These are phyloP conservation scores for Scutellaria galericulata DNA, from an alignment of 257 asterid genomes.

Conservation along the genomic window DNA sequence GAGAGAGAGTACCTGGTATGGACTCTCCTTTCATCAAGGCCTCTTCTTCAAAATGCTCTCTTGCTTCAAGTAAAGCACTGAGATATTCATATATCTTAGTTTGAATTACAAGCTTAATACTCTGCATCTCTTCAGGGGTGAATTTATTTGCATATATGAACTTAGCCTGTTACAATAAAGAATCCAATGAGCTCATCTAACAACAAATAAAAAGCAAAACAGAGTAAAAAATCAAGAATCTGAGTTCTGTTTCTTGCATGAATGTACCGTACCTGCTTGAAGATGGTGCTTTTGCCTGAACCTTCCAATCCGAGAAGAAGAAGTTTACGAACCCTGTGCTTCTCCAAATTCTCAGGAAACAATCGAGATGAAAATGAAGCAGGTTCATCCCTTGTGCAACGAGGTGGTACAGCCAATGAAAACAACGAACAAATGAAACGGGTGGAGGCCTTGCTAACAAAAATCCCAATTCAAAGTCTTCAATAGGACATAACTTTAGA, in stretches of 20 bases:
- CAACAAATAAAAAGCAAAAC: not conserved
- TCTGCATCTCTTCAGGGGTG: slow-evolving; percentile 59
- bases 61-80: slow-evolving; percentile 60
- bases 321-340: slow-evolving; percentile 53
- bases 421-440: slow-evolving; percentile 71
- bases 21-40: slow-evolving; percentile 31
- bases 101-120: slow-evolving; percentile 60
- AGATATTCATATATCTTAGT: slow-evolving; percentile 61
- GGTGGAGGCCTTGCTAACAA: slow-evolving; percentile 70
- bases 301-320: slow-evolving; percentile 72
- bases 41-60: slow-evolving; percentile 70
- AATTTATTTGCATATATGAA: slow-evolving; percentile 51
- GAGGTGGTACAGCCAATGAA: slow-evolving; percentile 70
- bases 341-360: slow-evolving; percentile 49
- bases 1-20: slow-evolving; percentile 44
- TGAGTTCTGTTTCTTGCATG: not conserved
- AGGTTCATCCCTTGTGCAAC: slow-evolving; percentile 41
- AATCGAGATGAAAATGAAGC: slow-evolving; percentile 43
- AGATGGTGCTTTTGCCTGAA: slow-evolving; percentile 74
- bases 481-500: slow-evolving; percentile 28
- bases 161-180: slow-evolving; percentile 55
- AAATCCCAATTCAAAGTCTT: slow-evolving; percentile 50
- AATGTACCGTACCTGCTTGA: slow-evolving; percentile 61
- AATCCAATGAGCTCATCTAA: slow-evolving; percentile 12
- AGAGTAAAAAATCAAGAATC: not conserved